These are phyloP conservation scores for Candida gorgasii DNA, from an alignment of 805 yeast species.

Conservation along the genomic window DNA sequence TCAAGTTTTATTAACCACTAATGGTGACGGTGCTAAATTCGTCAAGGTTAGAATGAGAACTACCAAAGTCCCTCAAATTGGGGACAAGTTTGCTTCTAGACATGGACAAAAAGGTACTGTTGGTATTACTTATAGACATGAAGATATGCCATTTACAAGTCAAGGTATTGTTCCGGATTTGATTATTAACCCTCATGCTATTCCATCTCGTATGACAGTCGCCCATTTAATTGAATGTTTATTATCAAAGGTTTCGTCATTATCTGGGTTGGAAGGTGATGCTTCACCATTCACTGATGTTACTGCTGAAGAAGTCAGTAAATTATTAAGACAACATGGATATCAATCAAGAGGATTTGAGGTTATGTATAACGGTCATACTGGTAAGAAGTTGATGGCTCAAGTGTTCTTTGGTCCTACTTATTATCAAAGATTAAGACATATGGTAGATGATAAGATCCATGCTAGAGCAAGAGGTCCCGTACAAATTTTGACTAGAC, in stretches of 20 bases:
- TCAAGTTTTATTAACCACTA: constrained; percentile 94
- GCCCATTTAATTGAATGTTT: constrained; percentile 99
- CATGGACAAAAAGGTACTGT: constrained; percentile 99
- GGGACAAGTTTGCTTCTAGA: constrained; percentile 98
- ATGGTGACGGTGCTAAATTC: constrained; percentile 96
- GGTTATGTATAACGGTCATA: constrained; percentile 98
- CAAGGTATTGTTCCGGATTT: constrained; percentile 98
- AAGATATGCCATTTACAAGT: constrained; percentile 96
- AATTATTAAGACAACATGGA: constrained; percentile 89
- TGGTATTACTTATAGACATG: constrained; percentile 98
- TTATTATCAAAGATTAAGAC: constrained; percentile 96
- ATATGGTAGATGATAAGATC: constrained; percentile 98
- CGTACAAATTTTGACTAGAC: constrained; percentile 95
- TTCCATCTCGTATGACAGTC: constrained; percentile 99
- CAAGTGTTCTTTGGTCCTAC: constrained; percentile 99
- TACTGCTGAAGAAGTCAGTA: constrained; percentile 95
- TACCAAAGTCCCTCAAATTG: constrained; percentile 97
- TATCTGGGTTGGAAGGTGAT: constrained; percentile 97
- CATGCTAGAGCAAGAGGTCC: constrained; percentile 99
- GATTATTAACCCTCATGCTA: constrained; percentile 98
- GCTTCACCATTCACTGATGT: constrained; percentile 99
- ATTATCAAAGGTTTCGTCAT: constrained; percentile 89
- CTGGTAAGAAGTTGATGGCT: constrained; percentile 97
- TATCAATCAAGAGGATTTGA: constrained; percentile 98
- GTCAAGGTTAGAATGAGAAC: constrained; percentile 99